Evolutionary conservation across 2,329 filamentous ascomycete genomes (phyloP).

Genomic region (Beauveria pseudobassiana): DNA sequence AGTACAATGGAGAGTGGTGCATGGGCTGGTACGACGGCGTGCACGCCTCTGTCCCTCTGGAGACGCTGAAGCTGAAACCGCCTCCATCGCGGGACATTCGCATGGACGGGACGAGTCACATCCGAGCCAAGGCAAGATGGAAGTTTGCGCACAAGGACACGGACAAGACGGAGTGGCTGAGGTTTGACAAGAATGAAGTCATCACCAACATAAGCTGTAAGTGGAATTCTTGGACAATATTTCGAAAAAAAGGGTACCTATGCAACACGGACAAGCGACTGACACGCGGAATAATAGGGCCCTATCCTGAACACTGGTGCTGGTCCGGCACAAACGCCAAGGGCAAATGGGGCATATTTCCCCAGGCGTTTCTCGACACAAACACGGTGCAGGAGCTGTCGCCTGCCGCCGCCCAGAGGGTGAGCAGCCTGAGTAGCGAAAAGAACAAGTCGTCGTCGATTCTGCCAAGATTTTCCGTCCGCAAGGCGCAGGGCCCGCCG

Average conservation of each 20-base stretch:
- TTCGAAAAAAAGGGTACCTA: background rate
- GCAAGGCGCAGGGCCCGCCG: conserved; percentile 18
- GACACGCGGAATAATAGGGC: conserved; percentile 25
- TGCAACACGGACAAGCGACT: background rate
- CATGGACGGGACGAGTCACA: conserved; percentile 37
- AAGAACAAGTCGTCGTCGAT: conserved; percentile 26
- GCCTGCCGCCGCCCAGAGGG: conserved; percentile 21
- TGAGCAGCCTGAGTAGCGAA: conserved; percentile 26
- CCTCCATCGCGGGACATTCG: conserved; percentile 39
- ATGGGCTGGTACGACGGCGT: conserved; percentile 49
- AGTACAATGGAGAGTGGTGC: conserved; percentile 49
- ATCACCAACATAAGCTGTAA: conserved; percentile 57
- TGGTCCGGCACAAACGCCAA: conserved; percentile 47
- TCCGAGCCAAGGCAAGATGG: conserved; percentile 45
- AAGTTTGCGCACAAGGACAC: conserved; percentile 40
- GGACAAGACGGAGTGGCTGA: conserved; percentile 40
- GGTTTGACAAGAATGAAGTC: conserved; percentile 57
- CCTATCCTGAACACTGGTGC: conserved; percentile 45
- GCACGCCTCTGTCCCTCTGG: conserved; percentile 41
- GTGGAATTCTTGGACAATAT: conserved; percentile 17
- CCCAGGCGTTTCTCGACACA: conserved; percentile 40
- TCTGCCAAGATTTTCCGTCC: conserved; percentile 27
- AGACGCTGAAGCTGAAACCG: conserved; percentile 39
- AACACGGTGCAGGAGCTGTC: conserved; percentile 34
- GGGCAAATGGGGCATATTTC: conserved; percentile 47